A percentile compares a stretch with the other conserved stretches of the same genome.
Evolutionary conservation across 352 stramenopile species (phyloP).

Genomic region (Phytophthora sp.): DNA sequence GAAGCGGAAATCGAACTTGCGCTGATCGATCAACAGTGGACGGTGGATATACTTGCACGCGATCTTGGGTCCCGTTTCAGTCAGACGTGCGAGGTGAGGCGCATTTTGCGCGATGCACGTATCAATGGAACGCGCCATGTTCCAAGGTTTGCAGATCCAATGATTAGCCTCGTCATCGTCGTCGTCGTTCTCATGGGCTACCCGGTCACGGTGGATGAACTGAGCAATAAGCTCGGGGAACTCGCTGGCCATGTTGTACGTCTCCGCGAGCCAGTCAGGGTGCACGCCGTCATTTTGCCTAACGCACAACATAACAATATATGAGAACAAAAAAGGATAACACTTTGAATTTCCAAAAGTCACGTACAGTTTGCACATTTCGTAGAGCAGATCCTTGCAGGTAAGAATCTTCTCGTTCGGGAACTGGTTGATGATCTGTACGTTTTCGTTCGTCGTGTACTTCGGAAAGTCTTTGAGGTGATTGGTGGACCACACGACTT

Average conservation of each 20-base stretch:
- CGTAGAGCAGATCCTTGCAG: slow-evolving; percentile 66
- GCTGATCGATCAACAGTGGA: slow-evolving; percentile 57
- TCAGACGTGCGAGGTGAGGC: slow-evolving; percentile 49
- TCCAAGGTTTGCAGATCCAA: slow-evolving; percentile 72
- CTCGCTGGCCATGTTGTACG: slow-evolving; percentile 64
- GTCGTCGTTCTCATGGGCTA: slow-evolving; percentile 36
- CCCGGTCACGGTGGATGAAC: slow-evolving; percentile 48
- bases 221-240: slow-evolving; percentile 57
- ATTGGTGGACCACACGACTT: slow-evolving; percentile 56
- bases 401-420: slow-evolving; percentile 68
- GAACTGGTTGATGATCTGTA: slow-evolving; percentile 68
- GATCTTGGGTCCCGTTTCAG: slow-evolving; percentile 60
- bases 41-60: slow-evolving; percentile 65
- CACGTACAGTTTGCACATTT: slow-evolving; percentile 64
- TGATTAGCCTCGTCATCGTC: slow-evolving; percentile 52
- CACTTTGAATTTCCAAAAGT: not conserved
- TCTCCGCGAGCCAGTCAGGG: slow-evolving; percentile 54
- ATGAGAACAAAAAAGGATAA: not conserved
- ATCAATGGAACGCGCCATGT: slow-evolving; percentile 66
- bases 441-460: slow-evolving; percentile 47
- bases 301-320: not conserved
- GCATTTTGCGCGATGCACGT: slow-evolving; percentile 58
- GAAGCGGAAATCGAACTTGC: slow-evolving; percentile 70
- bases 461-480: slow-evolving; percentile 64
- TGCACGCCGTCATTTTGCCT: slow-evolving; percentile 50